A percentile compares a stretch with the other conserved stretches of the same genome.
Conservation (phyloP, 2,329 filamentous ascomycete genomes). For the Colletotrichum sp. region DNA sequence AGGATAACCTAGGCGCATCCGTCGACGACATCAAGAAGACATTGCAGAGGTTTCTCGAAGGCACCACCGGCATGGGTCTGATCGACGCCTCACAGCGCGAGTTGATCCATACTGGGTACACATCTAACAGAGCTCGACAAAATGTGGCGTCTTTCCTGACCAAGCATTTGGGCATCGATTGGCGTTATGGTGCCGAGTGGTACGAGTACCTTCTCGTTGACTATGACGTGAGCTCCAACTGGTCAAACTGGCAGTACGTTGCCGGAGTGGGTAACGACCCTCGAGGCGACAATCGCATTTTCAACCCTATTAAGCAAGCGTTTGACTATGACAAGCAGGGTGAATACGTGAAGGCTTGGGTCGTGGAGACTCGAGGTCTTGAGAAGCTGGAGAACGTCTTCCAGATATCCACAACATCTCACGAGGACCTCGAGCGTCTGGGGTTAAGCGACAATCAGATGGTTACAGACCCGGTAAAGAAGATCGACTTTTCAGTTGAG, state of each 20-base stretch:
- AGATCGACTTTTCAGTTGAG: slow-evolving; percentile 67
- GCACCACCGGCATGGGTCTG: slow-evolving; percentile 75
- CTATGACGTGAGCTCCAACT: slow-evolving; percentile 79
- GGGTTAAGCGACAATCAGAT: slow-evolving; percentile 65
- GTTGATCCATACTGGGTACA: slow-evolving; percentile 77
- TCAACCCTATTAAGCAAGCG: slow-evolving; percentile 83
- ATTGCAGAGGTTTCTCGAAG: slow-evolving; percentile 66
- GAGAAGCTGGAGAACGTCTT: slow-evolving; percentile 64
- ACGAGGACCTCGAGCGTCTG: slow-evolving; percentile 60
- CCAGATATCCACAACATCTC: slow-evolving; percentile 70
- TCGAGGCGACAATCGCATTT: slow-evolving; percentile 71
- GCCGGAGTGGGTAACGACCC: slow-evolving; percentile 83
- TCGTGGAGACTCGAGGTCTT: slow-evolving; percentile 68
- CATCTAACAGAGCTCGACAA: slow-evolving; percentile 76
- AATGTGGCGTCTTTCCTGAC: slow-evolving; percentile 78
- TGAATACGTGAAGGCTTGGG: slow-evolving; percentile 74
- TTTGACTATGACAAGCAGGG: slow-evolving; percentile 77
- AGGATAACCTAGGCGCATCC: slow-evolving; percentile 22
- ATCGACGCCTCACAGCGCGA: slow-evolving; percentile 82
- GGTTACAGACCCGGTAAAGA: slow-evolving; percentile 70
- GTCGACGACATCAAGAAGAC: slow-evolving; percentile 48
- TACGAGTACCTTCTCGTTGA: slow-evolving; percentile 78
- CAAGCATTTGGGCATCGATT: slow-evolving; percentile 78
- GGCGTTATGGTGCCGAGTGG: slow-evolving; percentile 83
- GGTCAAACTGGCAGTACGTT: slow-evolving; percentile 85